Base-by-base conservation (phyloP, 257 asterid genomes). In the Primulina tabacum region DNA sequence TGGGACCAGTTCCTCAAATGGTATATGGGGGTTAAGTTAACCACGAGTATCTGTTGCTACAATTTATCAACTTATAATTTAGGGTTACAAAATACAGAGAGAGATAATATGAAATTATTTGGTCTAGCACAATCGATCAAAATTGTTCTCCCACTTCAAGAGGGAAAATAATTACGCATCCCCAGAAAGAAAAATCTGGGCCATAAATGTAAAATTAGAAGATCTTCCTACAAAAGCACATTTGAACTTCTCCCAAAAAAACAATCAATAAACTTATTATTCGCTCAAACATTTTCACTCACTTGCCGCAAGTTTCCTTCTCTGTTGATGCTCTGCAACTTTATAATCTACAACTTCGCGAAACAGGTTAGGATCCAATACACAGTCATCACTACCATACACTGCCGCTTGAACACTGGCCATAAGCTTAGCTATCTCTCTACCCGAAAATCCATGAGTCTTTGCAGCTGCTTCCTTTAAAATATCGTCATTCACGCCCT, bases 381-480 rank as follows among this genome's bases (percentile, higher is more conserved):
- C 85, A 35, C 99, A 93, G 53, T 86, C 75, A 77, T 81, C 82
- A 21, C 91, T 90, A 24, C 99, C 99, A 14, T 93, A 93, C 4
- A 93, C 99, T 0, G 99, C 96, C 38, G 99, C 97, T 76, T 89
- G 99, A 73, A 93, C 92, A 64, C 97, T 76, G 1, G 96, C 97
- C 97, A 93, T 86, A 81, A 90, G 84, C 80, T 93, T 90, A 0
- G 99, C 99, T 0, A 90, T 85, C 81, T 93, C 99, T 68, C 99
- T 86, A 30, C 99, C 99, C 11, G 97, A 93, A 80, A 93, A 93
- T 3, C 96, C 99, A 32, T 73, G 82, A 0, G 89, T 87, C 78
- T 76, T 90, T 7, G 83, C 86, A 28, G 96, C 99, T 57, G 96
- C 97, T 82, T 90, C 99, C 76, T 75, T 87, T 33, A 93, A 64